Evolutionary conservation across 768 basidiomycete species (phyloP), one percentile per base, ranked within the genome.

Genomic region (Termitomyces sp.): DNA sequence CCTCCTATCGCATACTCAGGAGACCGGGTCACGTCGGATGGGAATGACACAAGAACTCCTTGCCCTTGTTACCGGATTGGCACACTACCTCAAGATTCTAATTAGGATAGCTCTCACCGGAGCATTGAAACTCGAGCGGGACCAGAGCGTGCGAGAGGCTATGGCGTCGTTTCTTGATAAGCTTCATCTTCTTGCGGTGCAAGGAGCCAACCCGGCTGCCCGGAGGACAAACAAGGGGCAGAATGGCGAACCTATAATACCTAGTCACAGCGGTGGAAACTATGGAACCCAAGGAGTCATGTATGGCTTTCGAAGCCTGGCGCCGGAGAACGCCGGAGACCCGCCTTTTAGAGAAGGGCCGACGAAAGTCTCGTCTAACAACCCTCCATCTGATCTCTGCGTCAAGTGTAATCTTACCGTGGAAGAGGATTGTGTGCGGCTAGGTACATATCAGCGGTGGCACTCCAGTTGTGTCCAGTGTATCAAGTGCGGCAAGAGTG

Each of bases 81-180:
- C 97, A 5, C 97, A 99, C 73, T 98, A 99, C 73, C 87, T 99
- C 69, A 99, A 99, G 78, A 98, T 99, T 73, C 85, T 99, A 54
- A 99, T 99, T 62, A 90, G 97, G 51, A 98, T 99, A 61, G 94
- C 97, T 3, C 78, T 99, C 47, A 98, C 97, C 0, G 95, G 94
- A 6, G 92, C 94, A 5, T 81, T 99, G 59, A 98, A 94, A 74
- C 81, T 99, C 33, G 97, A 99, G 73, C 81, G 94, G 57, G 97
- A 99, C 67, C 84, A 92, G 66, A 82, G 81, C 57, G 85, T 90
- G 48, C 78, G 82, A 44, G 87, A 89, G 57, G 94, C 94, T 1
- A 90, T 98, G 82, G 76, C 86, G 5, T 86, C 84, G 29, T 97
- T 97, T 76, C 82, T 99, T 59, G 93, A 94, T 66, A 91, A 96